A percentile compares a stretch with the other conserved stretches of the same genome.
Conservation (phyloP, 148 eudicot species). For the Limonium bicolor region DNA sequence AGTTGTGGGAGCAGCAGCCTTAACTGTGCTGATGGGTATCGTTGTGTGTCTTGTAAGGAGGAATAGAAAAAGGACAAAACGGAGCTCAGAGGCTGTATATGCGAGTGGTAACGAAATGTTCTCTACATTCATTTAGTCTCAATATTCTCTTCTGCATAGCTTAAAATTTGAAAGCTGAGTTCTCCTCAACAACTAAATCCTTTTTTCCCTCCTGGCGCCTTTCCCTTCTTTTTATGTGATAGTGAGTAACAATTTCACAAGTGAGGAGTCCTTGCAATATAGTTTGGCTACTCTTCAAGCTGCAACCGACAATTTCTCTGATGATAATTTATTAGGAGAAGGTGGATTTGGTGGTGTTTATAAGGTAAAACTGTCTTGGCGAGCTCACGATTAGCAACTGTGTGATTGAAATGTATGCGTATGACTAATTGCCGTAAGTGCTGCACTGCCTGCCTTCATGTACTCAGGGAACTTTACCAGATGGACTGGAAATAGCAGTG, state of each 20-base stretch:
- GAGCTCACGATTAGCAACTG: background rate
- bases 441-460: background rate
- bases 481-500: background rate
- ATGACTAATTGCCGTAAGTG: too few relatives aligned
- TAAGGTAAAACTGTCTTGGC: slow-evolving; percentile 5
- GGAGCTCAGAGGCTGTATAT: background rate
- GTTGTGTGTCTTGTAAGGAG: background rate
- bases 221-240: background rate
- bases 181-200: too few relatives aligned
- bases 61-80: background rate
- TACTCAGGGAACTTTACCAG: background rate
- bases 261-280: slow-evolving; percentile 10
- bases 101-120: background rate
- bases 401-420: background rate
- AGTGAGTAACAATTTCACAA: slow-evolving; percentile 4
- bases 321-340: slow-evolving; percentile 12
- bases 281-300: slow-evolving; percentile 11
- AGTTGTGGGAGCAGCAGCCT: background rate
- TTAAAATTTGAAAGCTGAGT: background rate
- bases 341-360: slow-evolving; percentile 17
- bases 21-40: background rate
- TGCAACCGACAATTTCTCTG: slow-evolving; percentile 20
- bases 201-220: background rate
- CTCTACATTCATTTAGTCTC: too few relatives aligned
- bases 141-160: background rate